A percentile compares a stretch with the other conserved stretches of the same genome.
Evolutionary conservation across 2,329 filamentous ascomycete species (phyloP).

Genomic region (Fusarium duplospermum): DNA sequence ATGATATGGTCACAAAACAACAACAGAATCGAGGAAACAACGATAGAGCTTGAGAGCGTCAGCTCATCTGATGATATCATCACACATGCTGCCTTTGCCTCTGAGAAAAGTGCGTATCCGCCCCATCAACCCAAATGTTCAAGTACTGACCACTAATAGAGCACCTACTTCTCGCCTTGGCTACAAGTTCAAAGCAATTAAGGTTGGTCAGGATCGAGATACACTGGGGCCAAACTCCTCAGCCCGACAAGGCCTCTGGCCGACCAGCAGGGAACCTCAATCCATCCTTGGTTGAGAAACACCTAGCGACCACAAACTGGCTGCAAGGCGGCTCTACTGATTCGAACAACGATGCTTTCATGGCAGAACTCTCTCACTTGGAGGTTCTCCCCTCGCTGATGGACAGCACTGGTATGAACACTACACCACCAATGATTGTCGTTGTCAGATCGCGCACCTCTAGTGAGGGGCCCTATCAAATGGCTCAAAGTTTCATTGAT

Average conservation of each 20-base stretch:
- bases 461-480: slow-evolving; percentile 67
- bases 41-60: slow-evolving; percentile 79
- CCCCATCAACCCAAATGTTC: neutral
- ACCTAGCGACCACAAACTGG: slow-evolving; percentile 69
- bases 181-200: slow-evolving; percentile 77
- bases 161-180: slow-evolving; percentile 72
- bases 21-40: slow-evolving; percentile 76
- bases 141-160: slow-evolving; percentile 50
- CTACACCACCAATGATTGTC: slow-evolving; percentile 71
- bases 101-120: slow-evolving; percentile 73
- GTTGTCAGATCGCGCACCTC: slow-evolving; percentile 75
- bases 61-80: slow-evolving; percentile 79
- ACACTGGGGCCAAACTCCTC: slow-evolving; percentile 70
- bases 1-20: slow-evolving; percentile 83
- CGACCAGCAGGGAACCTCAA: slow-evolving; percentile 60
- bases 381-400: slow-evolving; percentile 76
- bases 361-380: slow-evolving; percentile 77
- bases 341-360: slow-evolving; percentile 59
- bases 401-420: slow-evolving; percentile 68
- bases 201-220: slow-evolving; percentile 79
- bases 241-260: slow-evolving; percentile 65
- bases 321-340: slow-evolving; percentile 60
- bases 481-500: slow-evolving; percentile 79
- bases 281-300: slow-evolving; percentile 65
- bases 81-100: slow-evolving; percentile 81